phyloP scores from a whole-genome alignment of 2,329 filamentous ascomycete species.

The Aspergillus unguis region DNA sequence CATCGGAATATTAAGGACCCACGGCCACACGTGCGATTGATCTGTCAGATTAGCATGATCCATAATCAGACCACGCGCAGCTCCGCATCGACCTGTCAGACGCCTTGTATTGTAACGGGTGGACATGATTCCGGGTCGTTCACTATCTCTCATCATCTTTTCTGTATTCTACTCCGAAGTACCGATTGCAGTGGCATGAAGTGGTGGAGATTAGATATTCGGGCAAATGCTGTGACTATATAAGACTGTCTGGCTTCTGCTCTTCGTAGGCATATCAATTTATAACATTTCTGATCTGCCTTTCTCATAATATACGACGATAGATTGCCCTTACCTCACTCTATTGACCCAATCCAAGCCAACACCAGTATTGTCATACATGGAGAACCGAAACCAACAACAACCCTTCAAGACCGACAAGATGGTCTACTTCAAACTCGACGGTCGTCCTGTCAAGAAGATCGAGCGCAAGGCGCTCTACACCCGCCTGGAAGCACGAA shows the following conservation, averaged over 20 bases:
- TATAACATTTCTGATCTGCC: constrained; percentile 6
- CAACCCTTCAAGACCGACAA: background rate
- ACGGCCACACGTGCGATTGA: constrained; percentile 5
- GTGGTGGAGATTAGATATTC: too few relatives aligned
- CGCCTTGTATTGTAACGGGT: too few relatives aligned
- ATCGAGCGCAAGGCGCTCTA: constrained; percentile 69
- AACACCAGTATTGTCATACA: background rate
- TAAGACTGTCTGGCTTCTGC: constrained; percentile 19
- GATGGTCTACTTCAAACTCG: constrained; percentile 17
- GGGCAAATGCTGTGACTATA: constrained; percentile 4
- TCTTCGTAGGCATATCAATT: constrained; percentile 7
- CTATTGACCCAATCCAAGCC: background rate
- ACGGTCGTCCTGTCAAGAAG: constrained; percentile 48
- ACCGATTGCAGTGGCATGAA: too few relatives aligned
- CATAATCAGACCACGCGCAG: constrained; percentile 4
- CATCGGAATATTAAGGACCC: background rate
- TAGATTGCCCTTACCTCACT: too few relatives aligned
- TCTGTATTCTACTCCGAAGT: background rate
- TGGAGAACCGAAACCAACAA: background rate
- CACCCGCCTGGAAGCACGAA: constrained; percentile 64
- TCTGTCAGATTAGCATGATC: background rate
- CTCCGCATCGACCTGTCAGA: background rate
- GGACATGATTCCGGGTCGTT: too few relatives aligned
- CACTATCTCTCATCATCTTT: background rate
- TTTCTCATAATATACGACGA: background rate